Base-by-base conservation (phyloP, 179 eudicot species). In the Spinacia oleracea region DNA sequence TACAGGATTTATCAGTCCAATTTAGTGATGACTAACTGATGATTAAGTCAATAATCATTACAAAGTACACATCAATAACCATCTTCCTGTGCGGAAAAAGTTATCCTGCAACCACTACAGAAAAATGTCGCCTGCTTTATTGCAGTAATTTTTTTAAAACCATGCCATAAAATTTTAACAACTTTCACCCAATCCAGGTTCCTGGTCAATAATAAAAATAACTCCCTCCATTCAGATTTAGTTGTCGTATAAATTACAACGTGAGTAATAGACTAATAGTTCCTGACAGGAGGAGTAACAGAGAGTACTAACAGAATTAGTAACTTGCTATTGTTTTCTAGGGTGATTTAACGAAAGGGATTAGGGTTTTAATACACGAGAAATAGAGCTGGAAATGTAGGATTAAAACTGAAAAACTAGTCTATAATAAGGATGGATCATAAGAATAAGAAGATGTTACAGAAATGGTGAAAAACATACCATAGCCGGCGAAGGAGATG, bases 381-480 rank as follows among this genome's bases (percentile, higher is more conserved):
- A 46, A 1, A n/a, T 2, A 65, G 7, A 1, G 38, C 11, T 40
- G 59, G 9, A 63, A 74, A 58, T 55, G 45, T 32, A 73, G 32
- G 25, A 31, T 16, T 64, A 1, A 64, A 59, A 56, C 8, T 56
- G 62, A 25, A 0, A 25, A 6, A 64, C 0, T 64, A 32, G 40
- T 16, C 42, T 34, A 1, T 20, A 64, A 64, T 64, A n/a, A n/a
- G 15, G 9, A 59, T 23, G 10, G 34, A 14, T 59, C 29, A 58
- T 53, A 38, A 12, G 25, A 59, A 25, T 9, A 59, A 23, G 15
- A 53, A 59, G 55, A 65, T n/a, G 10, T 34, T 7, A 6, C 0
- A 27, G 2, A 55, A 55, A 69, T 53, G 75, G 69, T 9, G 31
- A 55, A 58, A 70, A 43, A 59, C 75, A 21, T 81, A 76, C 79